Evolutionary conservation across 768 basidiomycete genomes (phyloP).

Genomic region (Termitomyces sp.): DNA sequence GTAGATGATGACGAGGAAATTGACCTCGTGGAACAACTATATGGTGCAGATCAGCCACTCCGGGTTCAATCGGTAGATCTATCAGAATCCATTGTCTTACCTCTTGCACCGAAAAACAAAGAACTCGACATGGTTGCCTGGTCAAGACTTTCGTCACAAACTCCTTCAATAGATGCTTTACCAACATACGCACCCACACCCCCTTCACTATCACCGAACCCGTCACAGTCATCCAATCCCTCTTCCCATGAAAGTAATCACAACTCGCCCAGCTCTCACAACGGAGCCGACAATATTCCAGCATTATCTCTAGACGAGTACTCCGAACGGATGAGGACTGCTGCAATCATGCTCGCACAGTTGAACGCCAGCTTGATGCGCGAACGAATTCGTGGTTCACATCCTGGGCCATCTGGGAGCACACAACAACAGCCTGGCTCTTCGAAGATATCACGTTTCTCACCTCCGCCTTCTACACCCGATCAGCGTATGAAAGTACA

Average conservation of each 20-base stretch:
- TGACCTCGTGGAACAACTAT: conserved; percentile 95
- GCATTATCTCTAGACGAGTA: conserved; percentile 90
- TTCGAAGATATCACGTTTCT: conserved; percentile 43
- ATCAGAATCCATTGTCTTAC: conserved; percentile 80
- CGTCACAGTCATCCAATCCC: conserved; percentile 3
- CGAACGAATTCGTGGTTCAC: conserved; percentile 36
- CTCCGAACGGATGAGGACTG: conserved; percentile 97
- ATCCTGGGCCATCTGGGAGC: conserved; percentile 3
- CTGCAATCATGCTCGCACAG: conserved; percentile 97
- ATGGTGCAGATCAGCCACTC: conserved; percentile 73
- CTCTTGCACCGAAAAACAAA: conserved; percentile 80
- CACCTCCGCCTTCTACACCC: conserved; percentile 18
- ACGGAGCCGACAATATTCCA: conserved; percentile 17
- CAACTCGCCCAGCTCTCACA: conserved; percentile 9
- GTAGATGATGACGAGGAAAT: conserved; percentile 77
- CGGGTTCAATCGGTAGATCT: conserved; percentile 71
- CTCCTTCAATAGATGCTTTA: conserved; percentile 30
- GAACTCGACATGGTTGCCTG: conserved; percentile 85
- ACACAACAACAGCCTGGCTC: conserved; percentile 8
- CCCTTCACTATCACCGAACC: conserved; percentile 1
- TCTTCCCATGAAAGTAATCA: conserved; percentile 9
- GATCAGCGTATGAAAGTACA: conserved; percentile 69
- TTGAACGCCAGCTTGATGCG: conserved; percentile 77
- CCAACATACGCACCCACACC: conserved; percentile 14
- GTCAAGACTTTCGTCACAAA: conserved; percentile 57